phyloP scores from a whole-genome alignment of 139 green algal species.

The Nannochloris sp. region DNA sequence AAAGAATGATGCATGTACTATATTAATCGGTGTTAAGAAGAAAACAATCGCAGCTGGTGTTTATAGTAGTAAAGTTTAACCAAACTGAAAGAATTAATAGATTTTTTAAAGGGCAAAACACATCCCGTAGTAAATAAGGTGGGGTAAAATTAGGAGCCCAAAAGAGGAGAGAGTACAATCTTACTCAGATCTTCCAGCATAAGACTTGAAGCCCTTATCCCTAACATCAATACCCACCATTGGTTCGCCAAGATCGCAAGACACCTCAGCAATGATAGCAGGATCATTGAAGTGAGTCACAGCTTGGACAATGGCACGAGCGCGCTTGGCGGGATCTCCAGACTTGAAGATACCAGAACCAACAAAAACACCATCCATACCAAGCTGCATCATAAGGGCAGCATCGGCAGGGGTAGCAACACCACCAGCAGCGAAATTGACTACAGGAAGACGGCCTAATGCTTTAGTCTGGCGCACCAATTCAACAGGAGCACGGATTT shows the following conservation, averaged over 20 bases:
- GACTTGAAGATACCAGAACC: conserved; percentile 99
- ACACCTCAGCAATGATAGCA: conserved; percentile 90
- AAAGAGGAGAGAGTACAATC: neutral
- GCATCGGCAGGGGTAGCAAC: conserved; percentile 98
- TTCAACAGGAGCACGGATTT: conserved; percentile 91
- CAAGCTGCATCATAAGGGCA: conserved; percentile 99
- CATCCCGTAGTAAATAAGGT: neutral
- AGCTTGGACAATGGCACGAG: conserved; percentile 94
- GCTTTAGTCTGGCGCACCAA: conserved; percentile 80
- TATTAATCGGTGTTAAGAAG: no score
- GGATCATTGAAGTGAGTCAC: conserved; percentile 99
- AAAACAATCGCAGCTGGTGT: no score
- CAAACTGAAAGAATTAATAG: neutral
- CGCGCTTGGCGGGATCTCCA: conserved; percentile 84
- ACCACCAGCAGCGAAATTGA: conserved; percentile 99
- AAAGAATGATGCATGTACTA: no score
- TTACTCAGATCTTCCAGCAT: conserved; percentile 80
- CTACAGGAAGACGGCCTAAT: conserved; percentile 87
- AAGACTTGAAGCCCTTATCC: conserved; percentile 75
- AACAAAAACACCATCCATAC: conserved; percentile 98
- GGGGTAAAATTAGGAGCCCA: neutral
- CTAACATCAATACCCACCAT: conserved; percentile 98
- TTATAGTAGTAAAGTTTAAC: neutral
- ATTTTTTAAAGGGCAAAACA: neutral
- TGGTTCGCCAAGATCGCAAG: conserved; percentile 78